Evolutionary conservation across 306 rosid genomes (phyloP), one percentile per base, ranked within the genome.

Genomic region (Alnus glutinosa): DNA sequence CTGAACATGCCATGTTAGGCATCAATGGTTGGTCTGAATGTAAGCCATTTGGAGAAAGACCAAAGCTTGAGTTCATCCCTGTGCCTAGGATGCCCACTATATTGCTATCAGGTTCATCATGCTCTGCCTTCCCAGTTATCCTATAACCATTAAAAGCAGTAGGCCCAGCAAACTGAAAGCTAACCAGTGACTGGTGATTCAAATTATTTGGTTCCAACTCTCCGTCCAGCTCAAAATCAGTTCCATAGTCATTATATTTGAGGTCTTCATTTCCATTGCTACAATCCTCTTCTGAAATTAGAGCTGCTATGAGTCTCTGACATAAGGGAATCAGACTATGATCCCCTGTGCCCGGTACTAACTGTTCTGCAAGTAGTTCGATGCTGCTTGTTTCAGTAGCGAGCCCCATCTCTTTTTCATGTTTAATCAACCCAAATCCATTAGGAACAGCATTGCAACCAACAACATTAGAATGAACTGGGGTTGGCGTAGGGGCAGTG

Each of bases 221-320:
- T 74, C 86, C 94, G 83, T 91, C 97, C 58, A 85, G 85, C 78
- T 89, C 94, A 72, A 83, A 81, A 66, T 88, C 96, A 67, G 87
- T 58, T 73, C 87, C 92, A 76, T 81, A 90, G 47, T 84, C 86
- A 76, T 86, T 93, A 79, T 80, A 85, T 80, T 80, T 76, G 68
- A 84, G 77, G 78, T 89, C 92, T 73, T 89, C 98, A 87, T 58
- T 89, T 80, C 85, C 93, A 80, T 80, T 76, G 78, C 76, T 78
- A 81, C 86, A 88, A 84, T 89, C 93, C 89, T 91, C 98, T 86
- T 93, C 98, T 50, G 96, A 83, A 84, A 95, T 93, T 62, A 95
- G 82, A 62, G 99, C 93, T 15, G 98, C 97, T 75, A 95, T 80
- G 83, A 95, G 90, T 80, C 92, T 91, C 87, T 95, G 96, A 83